phyloP scores from a whole-genome alignment of 2,329 filamentous ascomycete species.

The Pseudogymnoascus sp. region DNA sequence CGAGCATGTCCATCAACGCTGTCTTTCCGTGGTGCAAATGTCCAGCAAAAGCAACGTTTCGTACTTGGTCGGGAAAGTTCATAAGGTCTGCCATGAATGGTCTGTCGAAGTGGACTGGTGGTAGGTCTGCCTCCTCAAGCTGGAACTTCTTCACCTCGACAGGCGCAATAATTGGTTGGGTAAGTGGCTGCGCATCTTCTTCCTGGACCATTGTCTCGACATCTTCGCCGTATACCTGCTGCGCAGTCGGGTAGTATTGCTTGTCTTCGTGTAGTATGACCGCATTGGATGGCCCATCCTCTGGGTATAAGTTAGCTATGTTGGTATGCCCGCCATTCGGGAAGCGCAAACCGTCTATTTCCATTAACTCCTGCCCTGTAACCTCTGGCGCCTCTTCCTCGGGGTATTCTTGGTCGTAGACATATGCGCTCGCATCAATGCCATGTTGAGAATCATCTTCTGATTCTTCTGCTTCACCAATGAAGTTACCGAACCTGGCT shows the following conservation, averaged over 20 bases:
- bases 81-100: conserved; percentile 93
- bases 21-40: conserved; percentile 98
- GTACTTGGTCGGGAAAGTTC: conserved; percentile 89
- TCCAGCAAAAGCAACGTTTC: conserved; percentile 85
- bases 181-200: conserved; percentile 88
- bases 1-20: conserved; percentile 96
- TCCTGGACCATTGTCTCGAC: conserved; percentile 96
- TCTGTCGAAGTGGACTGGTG: conserved; percentile 77
- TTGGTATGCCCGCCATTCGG: not conserved
- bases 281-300: conserved; percentile 86
- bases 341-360: conserved; percentile 62
- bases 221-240: conserved; percentile 87
- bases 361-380: conserved; percentile 81
- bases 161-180: conserved; percentile 87
- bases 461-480: conserved; percentile 83
- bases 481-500: conserved; percentile 89
- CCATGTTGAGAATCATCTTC: conserved; percentile 77
- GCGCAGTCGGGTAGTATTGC: conserved; percentile 97
- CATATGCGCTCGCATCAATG: conserved; percentile 66
- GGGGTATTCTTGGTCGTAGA: conserved; percentile 68
- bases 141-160: conserved; percentile 94
- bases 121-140: conserved; percentile 83
- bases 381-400: conserved; percentile 52
- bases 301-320: conserved; percentile 32
- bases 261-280: conserved; percentile 99